Base-by-base conservation (phyloP, 2,329 filamentous ascomycete species). In the Chalara sp. region DNA sequence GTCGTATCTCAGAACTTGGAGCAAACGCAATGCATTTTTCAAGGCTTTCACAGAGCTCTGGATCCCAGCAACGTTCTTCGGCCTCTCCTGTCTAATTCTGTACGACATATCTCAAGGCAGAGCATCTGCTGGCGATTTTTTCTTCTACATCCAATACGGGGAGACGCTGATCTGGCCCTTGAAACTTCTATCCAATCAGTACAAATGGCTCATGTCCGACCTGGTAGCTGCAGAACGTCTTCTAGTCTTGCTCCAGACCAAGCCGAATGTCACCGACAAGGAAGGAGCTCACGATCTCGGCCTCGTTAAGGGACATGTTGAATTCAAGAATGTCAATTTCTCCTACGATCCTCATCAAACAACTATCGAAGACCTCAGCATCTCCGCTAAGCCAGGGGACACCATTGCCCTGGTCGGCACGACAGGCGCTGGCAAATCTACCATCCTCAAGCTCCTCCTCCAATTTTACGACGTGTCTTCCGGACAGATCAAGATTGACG, bases 381-480 rank as follows among this genome's bases (percentile, higher is more conserved):
- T 91, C 73, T 81, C 86, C 58, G 79, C 90, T 41, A 68, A 70
- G 7, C 83, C 84, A 10, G 87, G 87, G 52, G 86, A 91, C 69
- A 81, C 86, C 37, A 83, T 91, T 58, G 87, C 87, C 41, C 82
- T 91, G 35, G 85, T 91, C 2, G 87, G 87, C 3, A 81, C 86
- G 10, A 91, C 87, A 0, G 87, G 87, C 12, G 87, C 87, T 0
- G 87, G 87, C 52, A 91, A 91, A 70, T 86, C 81, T 40, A 87
- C 83, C 49, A 88, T 90, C 68, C 88, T 89, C 84, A 83, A 80
- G 60, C 83, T 86, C 0, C 75, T 91, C 7, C 90, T 90, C 76
- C 82, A 87, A 3, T 75, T 90, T 1, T 78, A 83, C 5, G 81
- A 84, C 65, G 71, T 83, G 30, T 78, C 75, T 0, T 72, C 72